Conservation (phyloP, 768 basidiomycete genomes). For the Pholiota molesta region DNA sequence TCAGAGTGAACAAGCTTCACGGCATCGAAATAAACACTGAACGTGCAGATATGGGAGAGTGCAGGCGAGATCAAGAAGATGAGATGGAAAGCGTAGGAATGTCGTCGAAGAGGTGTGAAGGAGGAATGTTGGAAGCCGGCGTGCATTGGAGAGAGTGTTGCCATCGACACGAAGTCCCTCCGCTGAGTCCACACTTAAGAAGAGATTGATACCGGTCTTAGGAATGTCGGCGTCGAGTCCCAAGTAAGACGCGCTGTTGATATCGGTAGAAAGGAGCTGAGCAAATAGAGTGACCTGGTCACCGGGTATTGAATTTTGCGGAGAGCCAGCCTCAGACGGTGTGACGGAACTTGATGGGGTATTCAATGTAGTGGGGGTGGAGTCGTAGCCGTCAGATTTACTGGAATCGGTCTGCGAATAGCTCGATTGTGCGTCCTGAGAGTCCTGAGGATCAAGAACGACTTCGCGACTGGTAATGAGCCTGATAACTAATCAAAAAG, state of each 20-base stretch:
- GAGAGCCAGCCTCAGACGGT: conserved; percentile 5
- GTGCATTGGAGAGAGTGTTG: conserved; percentile 20
- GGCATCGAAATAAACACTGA: conserved; percentile 20
- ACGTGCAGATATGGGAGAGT: conserved; percentile 17
- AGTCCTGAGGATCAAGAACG: conserved; percentile 1
- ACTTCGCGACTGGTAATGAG: conserved; percentile 24
- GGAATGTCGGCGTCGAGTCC: conserved; percentile 24
- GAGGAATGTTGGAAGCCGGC: conserved; percentile 22
- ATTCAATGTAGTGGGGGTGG: neutral
- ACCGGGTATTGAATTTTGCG: neutral
- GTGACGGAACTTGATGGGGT: conserved; percentile 10
- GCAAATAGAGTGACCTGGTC: conserved; percentile 16
- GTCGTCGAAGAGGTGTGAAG: conserved; percentile 38
- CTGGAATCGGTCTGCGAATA: conserved; percentile 5
- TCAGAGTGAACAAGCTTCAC: conserved; percentile 36
- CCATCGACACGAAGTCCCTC: conserved; percentile 9
- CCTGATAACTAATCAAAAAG: conserved; percentile 13
- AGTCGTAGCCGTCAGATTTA: neutral
- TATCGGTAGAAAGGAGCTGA: conserved; percentile 10
- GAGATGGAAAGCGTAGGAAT: conserved; percentile 47
- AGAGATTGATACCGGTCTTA: conserved; percentile 18
- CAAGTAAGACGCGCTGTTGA: conserved; percentile 11
- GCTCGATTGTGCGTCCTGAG: conserved; percentile 7
- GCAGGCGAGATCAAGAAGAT: conserved; percentile 17
- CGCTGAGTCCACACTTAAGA: conserved; percentile 13